Evolutionary conservation across 139 green algal genomes (phyloP), one percentile per base, ranked within the genome.

Genomic region (Yamagishiella unicocca): DNA sequence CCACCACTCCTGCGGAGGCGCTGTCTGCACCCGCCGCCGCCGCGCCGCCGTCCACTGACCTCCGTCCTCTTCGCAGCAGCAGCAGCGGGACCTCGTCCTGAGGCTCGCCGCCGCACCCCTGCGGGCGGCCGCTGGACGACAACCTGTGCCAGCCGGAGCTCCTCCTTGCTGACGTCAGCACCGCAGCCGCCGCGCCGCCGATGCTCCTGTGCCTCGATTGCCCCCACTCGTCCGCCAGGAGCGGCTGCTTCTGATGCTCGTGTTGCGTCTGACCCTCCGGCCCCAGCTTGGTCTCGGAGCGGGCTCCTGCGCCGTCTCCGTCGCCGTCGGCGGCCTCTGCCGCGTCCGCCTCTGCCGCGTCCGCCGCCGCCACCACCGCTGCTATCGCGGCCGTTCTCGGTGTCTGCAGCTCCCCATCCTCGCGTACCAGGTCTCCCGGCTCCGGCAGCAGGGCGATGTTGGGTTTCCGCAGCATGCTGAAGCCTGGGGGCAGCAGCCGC

Each of bases 381-480:
- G 27, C 66, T 35, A 14, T 35, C n/a, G n/a, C 50, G 50, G 50
- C 50, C 12, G 50, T 58, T 12, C 50, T 12, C 50, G 50, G 50
- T 58, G 50, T 75, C 12, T 9, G 37, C 67, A n/a, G 37, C 35
- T 38, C 35, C 53, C 8, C 76, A 27, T 83, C 50, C 4, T 4
- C 46, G 0, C n/a, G n/a, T n/a, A n/a, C n/a, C n/a, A n/a, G n/a
- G n/a, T n/a, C n/a, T 7, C 10, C 46, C 0, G 74, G 10, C 8
- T 43, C 74, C n/a, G 76, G 76, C 50, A 83, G 76, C 76, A 45
- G 35, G 0, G 33, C 37, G 8, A 22, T 25, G 66, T 76, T 53
- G 25, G 37, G 42, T 25, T 89, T 89, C 0, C 71, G 71, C 42
- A 89, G 84, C 84, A 89, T 72, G 61, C 35, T 50, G 75, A 85